phyloP scores from a whole-genome alignment of 495 filamentous ascomycete species.

The Aspergillus egyptiacus region DNA sequence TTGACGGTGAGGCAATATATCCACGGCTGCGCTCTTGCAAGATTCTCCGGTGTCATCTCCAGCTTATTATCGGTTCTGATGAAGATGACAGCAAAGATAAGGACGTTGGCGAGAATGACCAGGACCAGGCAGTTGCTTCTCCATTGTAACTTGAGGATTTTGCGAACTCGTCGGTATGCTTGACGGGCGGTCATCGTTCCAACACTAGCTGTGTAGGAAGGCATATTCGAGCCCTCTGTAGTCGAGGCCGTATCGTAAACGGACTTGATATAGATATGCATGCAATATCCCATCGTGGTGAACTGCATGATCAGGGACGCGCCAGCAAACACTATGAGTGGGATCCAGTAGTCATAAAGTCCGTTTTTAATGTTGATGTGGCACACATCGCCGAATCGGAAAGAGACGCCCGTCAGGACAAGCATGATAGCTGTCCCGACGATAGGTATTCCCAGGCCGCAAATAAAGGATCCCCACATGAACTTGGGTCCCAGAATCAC shows the following conservation, averaged over 20 bases:
- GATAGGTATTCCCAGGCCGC: conserved; percentile 78
- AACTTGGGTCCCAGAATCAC: conserved; percentile 80
- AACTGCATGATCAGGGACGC: conserved; percentile 78
- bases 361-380: conserved; percentile 85
- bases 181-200: conserved; percentile 80
- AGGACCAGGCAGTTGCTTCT: conserved; percentile 79
- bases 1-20: conserved; percentile 58
- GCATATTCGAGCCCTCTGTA: conserved; percentile 65
- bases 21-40: conserved; percentile 56
- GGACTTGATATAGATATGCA: conserved; percentile 83
- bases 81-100: conserved; percentile 89
- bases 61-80: conserved; percentile 73
- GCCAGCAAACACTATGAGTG: conserved; percentile 71
- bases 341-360: conserved; percentile 83
- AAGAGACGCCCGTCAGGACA: conserved; percentile 85
- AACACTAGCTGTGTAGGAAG: conserved; percentile 73
- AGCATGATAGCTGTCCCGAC: conserved; percentile 68
- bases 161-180: conserved; percentile 76
- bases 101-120: conserved; percentile 80
- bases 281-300: conserved; percentile 83
- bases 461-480: conserved; percentile 76
- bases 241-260: conserved; percentile 65
- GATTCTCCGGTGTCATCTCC: conserved; percentile 47
- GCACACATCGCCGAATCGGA: conserved; percentile 84
- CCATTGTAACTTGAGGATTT: conserved; percentile 93